Conservation (phyloP, 305 asterid species). For the Ruellia speciosa region DNA sequence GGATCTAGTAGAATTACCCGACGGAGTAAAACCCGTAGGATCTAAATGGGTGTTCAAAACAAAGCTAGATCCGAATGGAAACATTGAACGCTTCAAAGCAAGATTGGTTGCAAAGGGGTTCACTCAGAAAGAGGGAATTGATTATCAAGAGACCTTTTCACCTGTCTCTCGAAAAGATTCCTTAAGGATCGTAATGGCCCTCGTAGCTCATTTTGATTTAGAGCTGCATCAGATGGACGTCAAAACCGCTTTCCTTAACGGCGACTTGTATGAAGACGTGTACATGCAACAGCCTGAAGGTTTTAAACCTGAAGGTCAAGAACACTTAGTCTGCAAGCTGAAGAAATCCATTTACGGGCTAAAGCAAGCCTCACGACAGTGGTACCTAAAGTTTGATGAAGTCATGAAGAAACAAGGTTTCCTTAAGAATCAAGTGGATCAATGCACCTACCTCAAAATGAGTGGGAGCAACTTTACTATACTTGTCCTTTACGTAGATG, state of each 20-base stretch:
- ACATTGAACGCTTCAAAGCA: not conserved
- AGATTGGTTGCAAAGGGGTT: not conserved
- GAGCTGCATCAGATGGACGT: not conserved
- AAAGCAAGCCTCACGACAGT: no score
- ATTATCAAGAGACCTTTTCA: not conserved
- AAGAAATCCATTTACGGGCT: no score
- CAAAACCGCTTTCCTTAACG: not conserved
- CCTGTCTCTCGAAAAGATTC: not conserved
- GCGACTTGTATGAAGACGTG: not conserved
- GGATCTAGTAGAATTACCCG: constrained; percentile 15
- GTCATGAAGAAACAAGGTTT: no score
- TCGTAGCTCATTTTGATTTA: constrained; percentile 1
- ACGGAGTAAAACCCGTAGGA: not conserved
- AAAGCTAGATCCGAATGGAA: not conserved
- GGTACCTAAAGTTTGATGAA: no score
- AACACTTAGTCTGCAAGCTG: no score
- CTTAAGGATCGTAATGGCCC: not conserved
- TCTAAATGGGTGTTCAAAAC: constrained; percentile 5
- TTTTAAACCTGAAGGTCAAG: no score
- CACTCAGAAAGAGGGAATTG: not conserved
- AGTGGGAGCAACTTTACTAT: no score
- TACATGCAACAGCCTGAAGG: not conserved
- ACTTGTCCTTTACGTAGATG: no score
- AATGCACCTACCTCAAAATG: no score
- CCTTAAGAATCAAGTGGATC: no score